Evolutionary conservation across 202 grass and related monocot species (phyloP), one percentile per base, ranked within the genome.

Genomic region (Miscanthus sacchariflorus): DNA sequence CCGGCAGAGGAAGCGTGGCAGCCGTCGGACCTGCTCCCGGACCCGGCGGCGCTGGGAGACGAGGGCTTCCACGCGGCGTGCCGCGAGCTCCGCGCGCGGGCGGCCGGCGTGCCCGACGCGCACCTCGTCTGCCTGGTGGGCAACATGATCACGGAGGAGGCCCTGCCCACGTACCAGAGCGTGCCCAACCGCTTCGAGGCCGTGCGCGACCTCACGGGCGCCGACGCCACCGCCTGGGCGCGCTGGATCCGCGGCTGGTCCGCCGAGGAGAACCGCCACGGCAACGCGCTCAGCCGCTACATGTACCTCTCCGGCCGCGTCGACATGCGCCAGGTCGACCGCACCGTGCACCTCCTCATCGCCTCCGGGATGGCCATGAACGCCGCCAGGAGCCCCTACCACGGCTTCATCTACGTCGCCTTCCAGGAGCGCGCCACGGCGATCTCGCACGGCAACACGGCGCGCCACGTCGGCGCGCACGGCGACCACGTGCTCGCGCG

Each of bases 111-210:
- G 24, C 91, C 91, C 11, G 94, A 96, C 80, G 83, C 74, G 9
- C 85, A 76, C 25, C 85, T 93, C 44, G 94, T 92, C 44, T 89
- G 88, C 88, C 91, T 96, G 1, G 90, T 96, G 0, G 90, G 85
- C 6, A 92, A 96, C 88, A 96, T 96, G 94, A 77, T 93, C n/a
- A 96, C 94, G 2, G 94, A 96, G 85, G 94, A 96, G 90, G 94
- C 94, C 12, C 71, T 96, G 19, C 94, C 94, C 2, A 96, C 94
- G 27, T 96, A 96, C 84, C 90, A 74, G 59, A 92, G 89, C 81
- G 88, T 90, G 90, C 80, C 86, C 14, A 96, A 96, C 90, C 93
- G 91, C 9, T 50, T 89, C 25, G 90, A 93, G 14, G 91, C 35
- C 23, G 86, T 88, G 7, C 86, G 85, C 39, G 94, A 96, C 43